A percentile compares a stretch with the other conserved stretches of the same genome.
phyloP scores from a whole-genome alignment of 768 basidiomycete species.

The Auricularia auricula-judae region DNA sequence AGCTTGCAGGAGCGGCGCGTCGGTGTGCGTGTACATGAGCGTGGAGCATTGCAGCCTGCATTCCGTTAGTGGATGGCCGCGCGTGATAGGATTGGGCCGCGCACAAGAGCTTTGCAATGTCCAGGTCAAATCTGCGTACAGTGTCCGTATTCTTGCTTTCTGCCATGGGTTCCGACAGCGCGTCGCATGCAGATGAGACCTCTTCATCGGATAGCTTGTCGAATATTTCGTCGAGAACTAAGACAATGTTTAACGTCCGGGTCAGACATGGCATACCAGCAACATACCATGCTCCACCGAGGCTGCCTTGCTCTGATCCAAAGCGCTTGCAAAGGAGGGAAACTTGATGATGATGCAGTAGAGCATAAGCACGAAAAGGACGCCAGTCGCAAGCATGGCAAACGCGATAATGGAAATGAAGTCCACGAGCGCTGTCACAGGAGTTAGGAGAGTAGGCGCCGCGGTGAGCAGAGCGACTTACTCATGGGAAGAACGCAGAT shows the following conservation, averaged over 20 bases:
- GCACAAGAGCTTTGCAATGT: constrained; percentile 11
- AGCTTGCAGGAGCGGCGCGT: constrained; percentile 8
- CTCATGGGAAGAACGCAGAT: constrained; percentile 10
- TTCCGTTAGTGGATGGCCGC: background rate
- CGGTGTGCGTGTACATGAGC: constrained; percentile 14
- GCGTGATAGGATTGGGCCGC: background rate
- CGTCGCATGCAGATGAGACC: constrained; percentile 7
- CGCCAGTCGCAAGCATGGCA: constrained; percentile 10
- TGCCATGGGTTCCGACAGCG: constrained; percentile 6
- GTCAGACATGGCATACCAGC: constrained; percentile 5
- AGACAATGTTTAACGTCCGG: background rate
- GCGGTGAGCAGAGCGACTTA: constrained; percentile 2
- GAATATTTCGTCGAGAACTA: constrained; percentile 12
- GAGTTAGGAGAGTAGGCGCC: too few species aligned
- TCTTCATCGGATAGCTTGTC: constrained; percentile 10
- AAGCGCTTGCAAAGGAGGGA: constrained; percentile 9
- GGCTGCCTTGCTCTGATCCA: constrained; percentile 5
- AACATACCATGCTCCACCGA: constrained; percentile 1
- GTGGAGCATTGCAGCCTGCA: constrained; percentile 13
- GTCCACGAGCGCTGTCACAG: constrained; percentile 10
- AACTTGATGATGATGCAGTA: constrained; percentile 10
- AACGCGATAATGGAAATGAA: constrained; percentile 10
- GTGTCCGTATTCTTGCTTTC: constrained; percentile 6
- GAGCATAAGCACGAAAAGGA: constrained; percentile 9
- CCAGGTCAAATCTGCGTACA: constrained; percentile 12